Evolutionary conservation across 2,329 filamentous ascomycete species (phyloP).

Genomic region (Monosporascus sp.): DNA sequence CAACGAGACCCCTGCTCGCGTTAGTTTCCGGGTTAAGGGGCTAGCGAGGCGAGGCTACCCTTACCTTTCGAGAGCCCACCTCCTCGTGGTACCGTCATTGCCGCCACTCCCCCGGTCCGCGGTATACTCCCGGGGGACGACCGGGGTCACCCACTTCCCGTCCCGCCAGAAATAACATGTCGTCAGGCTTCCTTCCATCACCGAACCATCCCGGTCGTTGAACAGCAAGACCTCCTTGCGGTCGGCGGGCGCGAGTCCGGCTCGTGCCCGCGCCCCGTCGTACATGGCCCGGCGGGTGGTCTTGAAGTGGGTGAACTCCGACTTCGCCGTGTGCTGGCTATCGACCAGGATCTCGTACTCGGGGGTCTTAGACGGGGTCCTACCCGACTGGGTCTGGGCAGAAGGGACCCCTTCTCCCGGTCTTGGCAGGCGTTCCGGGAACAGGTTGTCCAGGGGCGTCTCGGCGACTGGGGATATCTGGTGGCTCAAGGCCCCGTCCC

Average conservation of each 20-base stretch:
- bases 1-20: constrained; percentile 48
- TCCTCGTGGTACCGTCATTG: constrained; percentile 73
- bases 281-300: constrained; percentile 74
- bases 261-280: constrained; percentile 60
- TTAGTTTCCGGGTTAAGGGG: constrained; percentile 5
- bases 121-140: constrained; percentile 41
- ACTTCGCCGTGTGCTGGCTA: constrained; percentile 32
- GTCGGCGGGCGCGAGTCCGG: constrained; percentile 45
- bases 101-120: constrained; percentile 58
- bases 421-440: constrained; percentile 49
- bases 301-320: constrained; percentile 78
- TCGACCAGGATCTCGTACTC: constrained; percentile 43
- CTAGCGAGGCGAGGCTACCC: constrained; percentile 6
- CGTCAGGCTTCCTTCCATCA: constrained; percentile 84
- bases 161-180: constrained; percentile 75
- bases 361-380: constrained; percentile 19
- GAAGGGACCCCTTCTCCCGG: constrained; percentile 26
- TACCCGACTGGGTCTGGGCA: constrained; percentile 5
- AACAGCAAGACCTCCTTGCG: constrained; percentile 71
- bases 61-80: constrained; percentile 73
- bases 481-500: constrained; percentile 41
- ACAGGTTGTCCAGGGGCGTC: constrained; percentile 39
- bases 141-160: constrained; percentile 75
- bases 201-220: constrained; percentile 50
- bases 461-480: constrained; percentile 27